These are phyloP conservation scores for Canavalia ensiformis DNA, from an alignment of 306 rosid genomes.

Conservation along the genomic window DNA sequence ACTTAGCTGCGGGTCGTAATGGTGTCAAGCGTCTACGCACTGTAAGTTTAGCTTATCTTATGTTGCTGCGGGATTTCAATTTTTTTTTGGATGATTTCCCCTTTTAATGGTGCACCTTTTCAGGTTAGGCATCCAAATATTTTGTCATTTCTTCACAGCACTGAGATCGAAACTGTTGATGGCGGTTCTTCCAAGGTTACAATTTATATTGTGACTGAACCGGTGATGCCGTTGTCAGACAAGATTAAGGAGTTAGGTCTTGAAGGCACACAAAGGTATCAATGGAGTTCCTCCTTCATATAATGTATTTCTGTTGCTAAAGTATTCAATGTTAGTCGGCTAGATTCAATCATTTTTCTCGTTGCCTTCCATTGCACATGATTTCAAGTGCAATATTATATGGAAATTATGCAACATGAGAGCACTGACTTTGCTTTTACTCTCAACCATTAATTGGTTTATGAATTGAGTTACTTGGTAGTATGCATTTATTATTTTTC, in stretches of 20 bases:
- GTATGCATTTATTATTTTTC: constrained; percentile 14
- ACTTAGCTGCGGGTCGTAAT: constrained; percentile 91
- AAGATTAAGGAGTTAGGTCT: constrained; percentile 89
- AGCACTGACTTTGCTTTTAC: constrained; percentile 2
- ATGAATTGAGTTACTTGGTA: neutral
- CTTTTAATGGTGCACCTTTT: constrained; percentile 47
- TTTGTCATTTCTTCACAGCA: constrained; percentile 94
- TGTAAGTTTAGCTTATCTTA: constrained; percentile 41
- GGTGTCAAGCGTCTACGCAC: constrained; percentile 96
- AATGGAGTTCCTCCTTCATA: constrained; percentile 25
- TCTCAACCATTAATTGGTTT: constrained; percentile 13
- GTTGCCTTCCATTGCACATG: neutral
- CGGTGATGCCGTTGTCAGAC: constrained; percentile 88
- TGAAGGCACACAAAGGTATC: constrained; percentile 89
- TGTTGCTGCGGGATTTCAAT: neutral
- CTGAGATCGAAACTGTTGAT: constrained; percentile 79
- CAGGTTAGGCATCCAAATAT: constrained; percentile 99
- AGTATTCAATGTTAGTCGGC: neutral
- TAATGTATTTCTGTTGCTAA: constrained; percentile 37
- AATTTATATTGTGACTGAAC: constrained; percentile 94
- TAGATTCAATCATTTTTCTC: neutral
- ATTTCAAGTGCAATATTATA: neutral
- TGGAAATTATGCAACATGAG: constrained; percentile 18
- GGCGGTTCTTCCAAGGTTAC: constrained; percentile 79
- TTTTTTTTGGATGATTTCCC: neutral